Conservation (phyloP, 2,329 filamentous ascomycete genomes). For the Apiospora sp. region DNA sequence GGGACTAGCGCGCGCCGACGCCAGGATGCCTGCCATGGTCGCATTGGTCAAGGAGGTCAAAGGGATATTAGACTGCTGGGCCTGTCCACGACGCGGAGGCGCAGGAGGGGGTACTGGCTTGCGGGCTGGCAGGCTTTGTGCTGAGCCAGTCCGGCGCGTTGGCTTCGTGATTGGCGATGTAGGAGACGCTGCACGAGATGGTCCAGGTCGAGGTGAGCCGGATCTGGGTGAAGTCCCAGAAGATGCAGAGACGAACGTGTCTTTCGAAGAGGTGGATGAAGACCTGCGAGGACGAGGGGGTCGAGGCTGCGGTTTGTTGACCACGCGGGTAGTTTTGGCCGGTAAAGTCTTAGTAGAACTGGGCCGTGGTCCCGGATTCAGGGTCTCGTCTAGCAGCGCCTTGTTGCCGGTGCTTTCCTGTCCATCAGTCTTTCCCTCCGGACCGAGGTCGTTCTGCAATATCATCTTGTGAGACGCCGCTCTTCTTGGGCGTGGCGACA, state of each 20-base stretch:
- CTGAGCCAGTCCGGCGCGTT: conserved; percentile 30
- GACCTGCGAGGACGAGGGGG: conserved; percentile 27
- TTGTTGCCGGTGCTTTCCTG: background rate
- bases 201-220: conserved; percentile 37
- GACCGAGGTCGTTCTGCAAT: background rate
- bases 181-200: conserved; percentile 33
- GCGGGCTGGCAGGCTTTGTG: conserved; percentile 28
- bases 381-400: background rate
- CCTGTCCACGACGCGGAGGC: conserved; percentile 34
- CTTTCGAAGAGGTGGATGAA: conserved; percentile 51
- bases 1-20: conserved; percentile 64
- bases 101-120: conserved; percentile 27
- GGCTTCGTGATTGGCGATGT: background rate
- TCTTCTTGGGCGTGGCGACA: conserved; percentile 40
- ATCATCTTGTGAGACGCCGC: conserved; percentile 36
- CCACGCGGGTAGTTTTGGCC: conserved; percentile 18
- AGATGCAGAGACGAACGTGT: conserved; percentile 54
- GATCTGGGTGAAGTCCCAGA: conserved; percentile 45
- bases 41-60: conserved; percentile 75
- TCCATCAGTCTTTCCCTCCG: background rate
- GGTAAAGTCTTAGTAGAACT: conserved; percentile 27
- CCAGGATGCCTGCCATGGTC: conserved; percentile 78
- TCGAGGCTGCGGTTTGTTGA: conserved; percentile 13
- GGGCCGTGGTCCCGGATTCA: conserved; percentile 12
- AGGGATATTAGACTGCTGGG: conserved; percentile 52